Base-by-base conservation (phyloP, 2,329 filamentous ascomycete species). In the Colletotrichum karsti region DNA sequence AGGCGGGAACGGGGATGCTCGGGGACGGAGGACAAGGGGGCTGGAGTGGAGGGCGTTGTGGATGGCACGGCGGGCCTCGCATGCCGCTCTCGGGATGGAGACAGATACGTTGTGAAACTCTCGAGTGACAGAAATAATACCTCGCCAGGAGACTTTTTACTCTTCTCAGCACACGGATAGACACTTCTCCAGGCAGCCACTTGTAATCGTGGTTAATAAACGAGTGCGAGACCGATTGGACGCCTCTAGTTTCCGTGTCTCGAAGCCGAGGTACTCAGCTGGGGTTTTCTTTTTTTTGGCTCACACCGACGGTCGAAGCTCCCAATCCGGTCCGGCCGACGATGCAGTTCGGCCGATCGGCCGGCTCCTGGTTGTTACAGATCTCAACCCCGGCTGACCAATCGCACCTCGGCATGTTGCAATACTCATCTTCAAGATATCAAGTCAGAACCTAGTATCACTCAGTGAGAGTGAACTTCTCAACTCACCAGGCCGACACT, bases 251-350 rank as follows among this genome's bases (percentile, higher is more conserved):
- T 35, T 41, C 42, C 33, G 28, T 44, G 24, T 58, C 44, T 30
- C 30, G 30, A 44, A 42, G 58, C 46, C 58, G 58, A 62, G 58
- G 46, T 24, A 53, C 18, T 35, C 42, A 33, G 28, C 8, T 28
- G 24, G 39, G 9, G 20, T 7, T 13, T 26, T 28, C 9, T 46
- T 54, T 33, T 44, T 44, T 28, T 20, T 26, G 28, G 58, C 20
- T 54, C 58, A 53, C 58, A 53, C 58, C 58, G 37, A 54, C 58
- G 58, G 58, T 54, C 58, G 37, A 62, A 7, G 35, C 48, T 62
- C 58, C 58, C 58, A 62, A 62, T 42, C n/a, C 46, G 58, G 58
- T 37, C 48, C 44, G 44, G 44, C 37, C 46, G 42, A 41, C 56
- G 42, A 37, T 37, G 42, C 30, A 59, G 42, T 39, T 26, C 42